phyloP scores from a whole-genome alignment of 495 filamentous ascomycete species.

The Massariosphaeria phaeospora region DNA sequence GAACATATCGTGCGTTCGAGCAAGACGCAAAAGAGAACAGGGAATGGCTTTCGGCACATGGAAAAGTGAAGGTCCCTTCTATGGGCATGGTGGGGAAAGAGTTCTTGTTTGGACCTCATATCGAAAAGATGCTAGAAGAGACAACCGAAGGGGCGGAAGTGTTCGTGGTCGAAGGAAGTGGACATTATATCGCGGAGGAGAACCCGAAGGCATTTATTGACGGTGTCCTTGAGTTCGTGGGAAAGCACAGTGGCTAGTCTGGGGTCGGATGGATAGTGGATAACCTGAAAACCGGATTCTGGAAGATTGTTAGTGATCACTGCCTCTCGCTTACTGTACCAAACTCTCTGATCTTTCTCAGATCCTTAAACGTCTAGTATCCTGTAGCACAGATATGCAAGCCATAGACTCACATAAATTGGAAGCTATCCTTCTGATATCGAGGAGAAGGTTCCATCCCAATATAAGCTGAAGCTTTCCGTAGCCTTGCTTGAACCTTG shows the following conservation, averaged over 20 bases:
- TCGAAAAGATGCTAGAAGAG: conserved; percentile 38
- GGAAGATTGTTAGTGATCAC: too few relatives aligned
- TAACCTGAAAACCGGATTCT: too few relatives aligned
- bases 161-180: conserved; percentile 35
- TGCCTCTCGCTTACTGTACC: too few relatives aligned
- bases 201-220: conserved; percentile 42
- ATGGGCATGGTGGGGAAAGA: conserved; percentile 40
- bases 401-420: too few relatives aligned
- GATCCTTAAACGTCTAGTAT: too few relatives aligned
- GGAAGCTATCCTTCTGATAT: too few relatives aligned
- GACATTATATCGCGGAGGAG: conserved; percentile 44
- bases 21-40: conserved; percentile 41
- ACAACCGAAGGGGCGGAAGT: conserved; percentile 37
- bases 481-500: too few relatives aligned
- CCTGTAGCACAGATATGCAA: too few relatives aligned
- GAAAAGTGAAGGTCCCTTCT: conserved; percentile 42
- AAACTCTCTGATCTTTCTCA: too few relatives aligned
- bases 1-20: conserved; percentile 45
- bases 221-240: conserved; percentile 37
- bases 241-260: conserved; percentile 8
- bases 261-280: too few relatives aligned
- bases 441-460: too few relatives aligned
- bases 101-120: conserved; percentile 30
- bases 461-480: too few relatives aligned
- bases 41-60: conserved; percentile 38